Conservation (phyloP, 2,329 filamentous ascomycete genomes). For the Sarocladiaceae sp. region DNA sequence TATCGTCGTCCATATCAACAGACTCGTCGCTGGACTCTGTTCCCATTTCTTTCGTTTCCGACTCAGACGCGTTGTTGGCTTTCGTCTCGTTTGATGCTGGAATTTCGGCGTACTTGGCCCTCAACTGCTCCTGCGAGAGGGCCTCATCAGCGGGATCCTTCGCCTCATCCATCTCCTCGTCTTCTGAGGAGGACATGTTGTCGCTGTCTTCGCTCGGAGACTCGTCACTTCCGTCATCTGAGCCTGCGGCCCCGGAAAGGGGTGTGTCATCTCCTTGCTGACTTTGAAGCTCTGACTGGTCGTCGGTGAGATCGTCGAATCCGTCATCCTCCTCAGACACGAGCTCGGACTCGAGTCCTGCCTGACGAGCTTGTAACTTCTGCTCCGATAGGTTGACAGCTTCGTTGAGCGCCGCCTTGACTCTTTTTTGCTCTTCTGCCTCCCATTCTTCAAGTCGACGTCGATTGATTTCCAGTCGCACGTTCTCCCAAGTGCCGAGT, state of each 20-base stretch:
- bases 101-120: slow-evolving; percentile 64
- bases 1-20: slow-evolving; percentile 64
- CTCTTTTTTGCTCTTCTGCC: slow-evolving; percentile 58
- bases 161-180: slow-evolving; percentile 53
- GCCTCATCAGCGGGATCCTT: slow-evolving; percentile 55
- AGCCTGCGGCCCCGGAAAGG: slow-evolving; percentile 17
- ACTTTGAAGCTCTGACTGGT: slow-evolving; percentile 23
- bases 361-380: slow-evolving; percentile 59
- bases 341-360: slow-evolving; percentile 49
- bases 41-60: slow-evolving; percentile 11
- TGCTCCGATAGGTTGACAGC: slow-evolving; percentile 69
- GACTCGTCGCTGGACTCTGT: slow-evolving; percentile 61
- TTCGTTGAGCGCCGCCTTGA: slow-evolving; percentile 67
- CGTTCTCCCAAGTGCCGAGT: slow-evolving; percentile 60
- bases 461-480: slow-evolving; percentile 57
- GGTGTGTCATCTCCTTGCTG: neutral
- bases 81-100: neutral
- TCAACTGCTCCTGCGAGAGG: slow-evolving; percentile 65
- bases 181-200: slow-evolving; percentile 59
- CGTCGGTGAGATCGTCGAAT: slow-evolving; percentile 44
- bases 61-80: neutral
- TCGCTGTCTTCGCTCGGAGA: slow-evolving; percentile 40
- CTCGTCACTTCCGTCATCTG: slow-evolving; percentile 33
- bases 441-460: slow-evolving; percentile 59
- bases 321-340: slow-evolving; percentile 40